Base-by-base conservation (phyloP, 2,329 filamentous ascomycete species). In the Sclerotiophoma versabilis region DNA sequence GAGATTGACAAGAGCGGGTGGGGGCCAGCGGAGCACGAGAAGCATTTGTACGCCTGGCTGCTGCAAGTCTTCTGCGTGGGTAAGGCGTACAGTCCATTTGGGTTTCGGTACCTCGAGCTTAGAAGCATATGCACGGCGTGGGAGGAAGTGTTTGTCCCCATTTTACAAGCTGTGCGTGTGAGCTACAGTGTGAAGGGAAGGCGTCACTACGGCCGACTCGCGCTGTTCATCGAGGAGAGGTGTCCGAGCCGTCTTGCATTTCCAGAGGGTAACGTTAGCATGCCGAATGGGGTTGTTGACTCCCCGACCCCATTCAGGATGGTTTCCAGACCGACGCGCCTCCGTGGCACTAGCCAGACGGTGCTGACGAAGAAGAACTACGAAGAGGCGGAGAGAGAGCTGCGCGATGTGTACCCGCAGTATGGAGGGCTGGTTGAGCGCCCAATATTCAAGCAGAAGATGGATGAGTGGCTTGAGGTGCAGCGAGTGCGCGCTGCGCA, bases 1-100 rank as follows among this genome's bases (percentile, higher is more conserved):
- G 33, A 49, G 4, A 69, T 72, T 17, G 62, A 74, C 44, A 72
- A 68, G 57, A 56, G 48, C 19, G 17, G 53, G 4, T 75, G 72
- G 72, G 22, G 46, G 5, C 49, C 66, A 7, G 50, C 58, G 26
- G 66, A 70, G 36, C 54, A 70, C 42, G 70, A 75, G 53, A 73
- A 73, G 52, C 62, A 68, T 25, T 55, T 74, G 12, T 71, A 65
- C 39, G 69, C 57, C 5, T 73, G 70, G 70, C 33, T 75, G 29
- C 44, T 75, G 44, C 72, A 75, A 37, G 56, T 53, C 4, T 71
- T 72, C 50, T 60, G 62, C 22, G 67, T 74, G 4, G 72, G 72
- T n/a, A 72, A 73, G 46, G 23, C 36, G 7, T 48, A 48, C 33
- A 75, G 69, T 26, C 59, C 63, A 7, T 66, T 54, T 44, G 60